Evolutionary conservation across 108 stramenopile genomes (phyloP).

Genomic region (Cyclotella choctawhatcheeana): DNA sequence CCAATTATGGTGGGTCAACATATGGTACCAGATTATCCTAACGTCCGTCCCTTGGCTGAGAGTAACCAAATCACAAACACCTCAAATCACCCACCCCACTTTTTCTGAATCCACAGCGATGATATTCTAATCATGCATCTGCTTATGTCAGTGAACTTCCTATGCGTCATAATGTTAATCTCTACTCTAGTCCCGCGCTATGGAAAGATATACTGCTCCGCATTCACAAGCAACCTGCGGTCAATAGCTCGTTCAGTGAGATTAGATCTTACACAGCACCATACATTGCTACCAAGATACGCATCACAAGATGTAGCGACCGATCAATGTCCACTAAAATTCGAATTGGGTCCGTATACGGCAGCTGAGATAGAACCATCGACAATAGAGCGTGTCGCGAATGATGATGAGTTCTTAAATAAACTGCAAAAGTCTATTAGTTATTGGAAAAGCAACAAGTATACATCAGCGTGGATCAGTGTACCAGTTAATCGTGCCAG

Average conservation of each 20-base stretch:
- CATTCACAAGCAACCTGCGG: neutral
- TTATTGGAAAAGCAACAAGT: conserved; percentile 3
- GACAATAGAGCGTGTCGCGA: neutral
- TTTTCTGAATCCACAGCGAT: too few species aligned
- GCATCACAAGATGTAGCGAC: neutral
- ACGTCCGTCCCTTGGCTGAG: too few species aligned
- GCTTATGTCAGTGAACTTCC: neutral
- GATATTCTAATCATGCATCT: too few species aligned
- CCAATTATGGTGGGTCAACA: too few species aligned
- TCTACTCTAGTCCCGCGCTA: neutral
- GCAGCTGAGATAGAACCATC: neutral
- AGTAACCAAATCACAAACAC: too few species aligned
- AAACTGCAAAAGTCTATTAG: neutral
- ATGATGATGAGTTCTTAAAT: conserved; percentile 4
- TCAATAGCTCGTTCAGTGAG: neutral
- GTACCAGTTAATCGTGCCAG: conserved; percentile 2
- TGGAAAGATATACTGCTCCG: neutral
- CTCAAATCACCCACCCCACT: too few species aligned
- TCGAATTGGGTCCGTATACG: neutral
- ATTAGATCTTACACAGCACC: neutral
- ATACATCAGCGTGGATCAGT: conserved; percentile 10
- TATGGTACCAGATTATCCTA: too few species aligned
- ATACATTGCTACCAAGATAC: neutral
- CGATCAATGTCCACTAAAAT: neutral
- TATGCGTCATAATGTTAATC: neutral